Conservation (phyloP, 108 stramenopile genomes). For the Stephanodiscus minutulus region DNA sequence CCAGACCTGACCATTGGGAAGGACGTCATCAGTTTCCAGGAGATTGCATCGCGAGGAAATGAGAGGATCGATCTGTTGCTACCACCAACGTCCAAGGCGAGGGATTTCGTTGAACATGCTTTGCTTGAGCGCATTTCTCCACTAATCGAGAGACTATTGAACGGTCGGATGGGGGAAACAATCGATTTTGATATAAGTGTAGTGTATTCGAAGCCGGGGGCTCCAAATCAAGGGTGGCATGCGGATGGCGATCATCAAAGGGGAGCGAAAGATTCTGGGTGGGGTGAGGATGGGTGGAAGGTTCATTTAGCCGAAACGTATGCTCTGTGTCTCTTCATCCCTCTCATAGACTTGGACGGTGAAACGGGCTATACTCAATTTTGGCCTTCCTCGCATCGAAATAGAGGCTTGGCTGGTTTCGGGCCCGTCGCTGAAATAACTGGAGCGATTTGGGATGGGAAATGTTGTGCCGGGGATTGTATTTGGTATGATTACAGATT, state of each 20-base stretch:
- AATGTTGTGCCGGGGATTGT: constrained; percentile 48
- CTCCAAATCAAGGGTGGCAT: constrained; percentile 67
- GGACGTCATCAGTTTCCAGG: constrained; percentile 56
- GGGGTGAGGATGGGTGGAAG: constrained; percentile 41
- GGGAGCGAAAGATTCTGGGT: constrained; percentile 47
- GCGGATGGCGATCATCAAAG: constrained; percentile 60
- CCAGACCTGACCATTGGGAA: constrained; percentile 51
- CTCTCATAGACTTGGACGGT: constrained; percentile 61
- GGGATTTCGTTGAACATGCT: constrained; percentile 17
- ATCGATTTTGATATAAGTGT: constrained; percentile 65
- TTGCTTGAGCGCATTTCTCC: constrained; percentile 18
- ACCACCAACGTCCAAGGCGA: constrained; percentile 12
- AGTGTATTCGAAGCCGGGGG: constrained; percentile 65
- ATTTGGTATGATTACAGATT: constrained; percentile 69
- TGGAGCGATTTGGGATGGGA: constrained; percentile 46
- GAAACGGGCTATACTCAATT: constrained; percentile 68
- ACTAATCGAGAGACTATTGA: constrained; percentile 17
- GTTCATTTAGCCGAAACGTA: constrained; percentile 45
- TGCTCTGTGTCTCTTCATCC: constrained; percentile 66
- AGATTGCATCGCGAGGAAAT: constrained; percentile 59
- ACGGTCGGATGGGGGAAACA: constrained; percentile 24
- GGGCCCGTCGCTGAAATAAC: constrained; percentile 56
- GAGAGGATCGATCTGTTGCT: constrained; percentile 60
- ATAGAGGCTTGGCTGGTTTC: constrained; percentile 52
- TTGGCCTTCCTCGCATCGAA: constrained; percentile 61